Evolutionary conservation across 768 basidiomycete genomes (phyloP).

Genomic region (Leccinellum luteum): DNA sequence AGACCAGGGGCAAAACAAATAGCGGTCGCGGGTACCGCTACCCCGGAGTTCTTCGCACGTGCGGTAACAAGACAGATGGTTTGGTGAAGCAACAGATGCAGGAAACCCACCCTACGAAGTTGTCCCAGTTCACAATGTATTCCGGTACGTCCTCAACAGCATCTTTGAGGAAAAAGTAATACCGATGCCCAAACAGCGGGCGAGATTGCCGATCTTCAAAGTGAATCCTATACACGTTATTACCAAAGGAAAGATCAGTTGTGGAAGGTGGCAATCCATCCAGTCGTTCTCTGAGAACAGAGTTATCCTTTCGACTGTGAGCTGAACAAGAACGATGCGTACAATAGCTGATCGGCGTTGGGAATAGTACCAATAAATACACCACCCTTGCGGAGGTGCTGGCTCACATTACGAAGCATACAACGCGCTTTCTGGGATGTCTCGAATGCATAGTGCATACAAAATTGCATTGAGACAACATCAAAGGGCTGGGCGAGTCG

Average conservation of each 20-base stretch:
- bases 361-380: constrained; percentile 98
- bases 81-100: background rate
- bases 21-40: background rate
- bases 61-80: background rate
- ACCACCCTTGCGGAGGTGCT: constrained; percentile 79
- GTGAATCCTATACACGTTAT: constrained; percentile 83
- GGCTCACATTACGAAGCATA: constrained; percentile 90
- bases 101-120: constrained; percentile 71
- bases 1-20: background rate
- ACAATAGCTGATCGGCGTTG: constrained; percentile 83
- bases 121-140: constrained; percentile 95
- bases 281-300: constrained; percentile 59
- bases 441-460: constrained; percentile 99
- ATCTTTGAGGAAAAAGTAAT: constrained; percentile 90
- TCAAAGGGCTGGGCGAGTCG: constrained; percentile 75
- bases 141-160: constrained; percentile 98
- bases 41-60: background rate
- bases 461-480: constrained; percentile 98
- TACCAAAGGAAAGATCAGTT: constrained; percentile 80
- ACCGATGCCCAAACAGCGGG: constrained; percentile 83
- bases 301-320: constrained; percentile 14
- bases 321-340: constrained; percentile 33
- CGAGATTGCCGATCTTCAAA: constrained; percentile 70
- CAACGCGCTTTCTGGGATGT: constrained; percentile 79
- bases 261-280: constrained; percentile 63